Percentiles rank a stretch among this genome's conserved stretches.
Evolutionary conservation across 2,329 filamentous ascomycete genomes (phyloP).

Genomic region (Aspergillus udagawae): DNA sequence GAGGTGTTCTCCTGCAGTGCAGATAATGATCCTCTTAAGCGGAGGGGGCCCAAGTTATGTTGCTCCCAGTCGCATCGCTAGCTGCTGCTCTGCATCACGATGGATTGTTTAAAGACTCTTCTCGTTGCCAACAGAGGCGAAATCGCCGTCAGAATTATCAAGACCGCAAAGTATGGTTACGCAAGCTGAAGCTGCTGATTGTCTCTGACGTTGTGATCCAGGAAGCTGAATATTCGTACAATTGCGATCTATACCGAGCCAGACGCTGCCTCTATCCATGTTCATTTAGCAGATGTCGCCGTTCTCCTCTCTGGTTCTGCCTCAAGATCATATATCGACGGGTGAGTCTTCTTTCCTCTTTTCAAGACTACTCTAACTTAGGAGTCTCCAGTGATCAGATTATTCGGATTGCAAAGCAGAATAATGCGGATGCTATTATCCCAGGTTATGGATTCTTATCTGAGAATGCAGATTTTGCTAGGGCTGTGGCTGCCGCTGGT

Average conservation of each 20-base stretch:
- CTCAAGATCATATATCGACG: constrained; percentile 49
- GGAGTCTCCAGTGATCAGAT: constrained; percentile 27
- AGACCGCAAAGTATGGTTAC: constrained; percentile 42
- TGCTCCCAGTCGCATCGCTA: not conserved
- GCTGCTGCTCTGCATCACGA: constrained; percentile 6
- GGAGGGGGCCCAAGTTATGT: not conserved
- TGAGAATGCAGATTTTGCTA: constrained; percentile 61
- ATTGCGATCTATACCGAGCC: constrained; percentile 57
- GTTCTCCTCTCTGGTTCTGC: constrained; percentile 47
- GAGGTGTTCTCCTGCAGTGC: not conserved
- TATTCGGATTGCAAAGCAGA: constrained; percentile 49
- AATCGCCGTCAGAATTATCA: constrained; percentile 53
- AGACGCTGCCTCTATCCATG: constrained; percentile 54
- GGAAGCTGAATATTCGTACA: constrained; percentile 46
- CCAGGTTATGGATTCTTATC: constrained; percentile 66
- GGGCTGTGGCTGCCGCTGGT: constrained; percentile 49
- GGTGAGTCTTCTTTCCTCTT: constrained; percentile 16
- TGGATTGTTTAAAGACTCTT: constrained; percentile 47
- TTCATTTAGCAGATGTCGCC: constrained; percentile 51
- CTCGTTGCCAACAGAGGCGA: constrained; percentile 59
- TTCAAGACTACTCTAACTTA: not conserved
- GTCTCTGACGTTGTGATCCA: constrained; percentile 5
- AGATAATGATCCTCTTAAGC: not conserved
- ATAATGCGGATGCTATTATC: constrained; percentile 55
- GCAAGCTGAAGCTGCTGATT: not conserved